Base-by-base conservation (phyloP, 352 stramenopile genomes). In the Lagenidium sp. region DNA sequence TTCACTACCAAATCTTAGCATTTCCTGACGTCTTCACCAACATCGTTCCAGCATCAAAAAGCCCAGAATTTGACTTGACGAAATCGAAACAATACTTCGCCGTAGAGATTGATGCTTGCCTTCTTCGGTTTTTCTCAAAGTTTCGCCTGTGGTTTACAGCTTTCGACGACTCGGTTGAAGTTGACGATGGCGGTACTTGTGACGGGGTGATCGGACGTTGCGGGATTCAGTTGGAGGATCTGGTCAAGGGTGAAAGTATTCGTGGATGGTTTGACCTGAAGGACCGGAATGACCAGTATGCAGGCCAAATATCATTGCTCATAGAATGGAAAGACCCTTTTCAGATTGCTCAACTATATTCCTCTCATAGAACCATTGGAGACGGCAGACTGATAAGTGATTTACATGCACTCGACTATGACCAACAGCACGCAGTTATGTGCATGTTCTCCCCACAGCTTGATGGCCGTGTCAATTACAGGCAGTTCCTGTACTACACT, bases 21-120 rank as follows among this genome's bases (percentile, higher is more conserved):
- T 95, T 93, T 53, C 84, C 76, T 4, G 87, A 96, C 34, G 59
- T 75, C 36, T 95, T 97, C 48, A 95, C 85, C 3, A 83, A 89
- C 37, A 93, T 96, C 43, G 65, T 85, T 3, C 46, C 70, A 8
- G 56, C 73, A 24, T 68, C 76, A 13, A 41, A 61, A 6, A 65
- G 65, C 22, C 86, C 86, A 7, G 70, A 86, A 38, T 96, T 83
- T 53, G 73, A 95, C 42, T 59, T 86, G 8, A 60, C 61, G 8
- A 58, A 50, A 35, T 77, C 66, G 41, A 72, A 64, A 10, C 80
- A 94, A 44, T 57, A 61, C 5, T 93, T 88, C 34, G 40, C 57
- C 1, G 52, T 95, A 11, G 61, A 83, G 38, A 62, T 95, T 3
- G 76, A 94, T 38, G 63, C 67, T 6, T 82, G 68, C 24, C 53